Conservation (phyloP, 2,329 filamentous ascomycete species). For the Calonectria leucothoes region DNA sequence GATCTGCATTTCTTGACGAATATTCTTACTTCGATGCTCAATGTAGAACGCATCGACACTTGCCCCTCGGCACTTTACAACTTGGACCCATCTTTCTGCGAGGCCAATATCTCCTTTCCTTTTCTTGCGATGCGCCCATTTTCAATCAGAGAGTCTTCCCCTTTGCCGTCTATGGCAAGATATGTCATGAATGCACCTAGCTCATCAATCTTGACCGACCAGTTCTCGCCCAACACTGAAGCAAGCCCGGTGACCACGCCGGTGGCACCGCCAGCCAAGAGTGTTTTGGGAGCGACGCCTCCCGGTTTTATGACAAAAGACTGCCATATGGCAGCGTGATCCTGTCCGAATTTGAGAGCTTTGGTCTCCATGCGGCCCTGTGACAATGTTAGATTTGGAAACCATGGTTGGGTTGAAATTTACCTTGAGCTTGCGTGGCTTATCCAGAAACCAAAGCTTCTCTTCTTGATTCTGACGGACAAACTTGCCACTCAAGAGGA, state of each 20-base stretch:
- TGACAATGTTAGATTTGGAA: background rate
- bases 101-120: constrained; percentile 22
- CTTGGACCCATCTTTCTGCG: background rate
- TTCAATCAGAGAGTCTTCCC: constrained; percentile 13
- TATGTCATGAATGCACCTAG: constrained; percentile 33
- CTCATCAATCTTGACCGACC: constrained; percentile 26
- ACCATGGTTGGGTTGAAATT: rapidly evolving
- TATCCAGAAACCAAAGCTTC: constrained; percentile 39
- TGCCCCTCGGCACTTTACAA: background rate
- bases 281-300: constrained; percentile 12
- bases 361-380: constrained; percentile 31
- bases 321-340: constrained; percentile 23
- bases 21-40: background rate
- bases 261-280: background rate
- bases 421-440: constrained; percentile 37
- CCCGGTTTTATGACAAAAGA: constrained; percentile 34
- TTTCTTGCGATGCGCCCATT: constrained; percentile 26
- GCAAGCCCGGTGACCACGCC: background rate
- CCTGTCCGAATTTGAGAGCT: constrained; percentile 23
- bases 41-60: background rate
- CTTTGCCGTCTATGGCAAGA: constrained; percentile 29
- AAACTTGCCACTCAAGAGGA: constrained; percentile 49
- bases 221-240: constrained; percentile 32
- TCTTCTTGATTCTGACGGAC: constrained; percentile 47
- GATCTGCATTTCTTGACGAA: background rate